phyloP scores from a whole-genome alignment of 768 basidiomycete genomes.

The Cyclocybe aegerita region DNA sequence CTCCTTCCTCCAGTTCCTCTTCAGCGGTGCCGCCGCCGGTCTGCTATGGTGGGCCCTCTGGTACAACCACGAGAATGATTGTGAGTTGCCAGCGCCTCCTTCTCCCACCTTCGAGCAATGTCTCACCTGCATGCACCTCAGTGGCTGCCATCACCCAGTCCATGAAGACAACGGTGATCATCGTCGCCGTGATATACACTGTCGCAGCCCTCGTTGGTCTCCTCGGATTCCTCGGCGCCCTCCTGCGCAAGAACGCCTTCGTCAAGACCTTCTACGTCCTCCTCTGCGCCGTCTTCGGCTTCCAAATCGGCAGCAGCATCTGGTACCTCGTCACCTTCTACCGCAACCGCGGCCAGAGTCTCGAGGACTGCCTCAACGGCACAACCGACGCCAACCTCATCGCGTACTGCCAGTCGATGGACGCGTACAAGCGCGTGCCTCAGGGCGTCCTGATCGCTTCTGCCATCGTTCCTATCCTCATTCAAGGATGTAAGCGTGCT shows the following conservation, averaged over 20 bases:
- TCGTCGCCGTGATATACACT: constrained; percentile 30
- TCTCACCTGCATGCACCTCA: constrained; percentile 8
- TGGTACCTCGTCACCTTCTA: constrained; percentile 33
- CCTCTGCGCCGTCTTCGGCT: constrained; percentile 25
- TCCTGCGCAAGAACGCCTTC: constrained; percentile 35
- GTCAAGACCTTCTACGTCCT: constrained; percentile 32
- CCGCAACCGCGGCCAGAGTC: constrained; percentile 21
- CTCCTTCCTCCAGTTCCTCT: constrained; percentile 38
- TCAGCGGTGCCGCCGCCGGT: constrained; percentile 29
- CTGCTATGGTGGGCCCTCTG: constrained; percentile 31
- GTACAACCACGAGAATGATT: constrained; percentile 17
- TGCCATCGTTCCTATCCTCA: constrained; percentile 32
- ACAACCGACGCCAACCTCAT: constrained; percentile 23
- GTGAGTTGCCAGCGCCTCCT: constrained; percentile 10
- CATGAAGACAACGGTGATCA: constrained; percentile 28
- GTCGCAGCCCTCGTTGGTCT: constrained; percentile 32
- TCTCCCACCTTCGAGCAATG: not conserved
- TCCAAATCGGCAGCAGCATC: constrained; percentile 30
- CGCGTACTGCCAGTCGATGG: constrained; percentile 28
- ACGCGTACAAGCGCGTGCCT: constrained; percentile 21
- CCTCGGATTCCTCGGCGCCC: constrained; percentile 38
- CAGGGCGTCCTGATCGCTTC: constrained; percentile 30
- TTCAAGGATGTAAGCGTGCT: constrained; percentile 36
- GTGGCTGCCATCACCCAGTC: constrained; percentile 23
- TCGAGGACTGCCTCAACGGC: constrained; percentile 27